phyloP scores from a whole-genome alignment of 2,329 filamentous ascomycete genomes.

The Cladophialophora yegresii region DNA sequence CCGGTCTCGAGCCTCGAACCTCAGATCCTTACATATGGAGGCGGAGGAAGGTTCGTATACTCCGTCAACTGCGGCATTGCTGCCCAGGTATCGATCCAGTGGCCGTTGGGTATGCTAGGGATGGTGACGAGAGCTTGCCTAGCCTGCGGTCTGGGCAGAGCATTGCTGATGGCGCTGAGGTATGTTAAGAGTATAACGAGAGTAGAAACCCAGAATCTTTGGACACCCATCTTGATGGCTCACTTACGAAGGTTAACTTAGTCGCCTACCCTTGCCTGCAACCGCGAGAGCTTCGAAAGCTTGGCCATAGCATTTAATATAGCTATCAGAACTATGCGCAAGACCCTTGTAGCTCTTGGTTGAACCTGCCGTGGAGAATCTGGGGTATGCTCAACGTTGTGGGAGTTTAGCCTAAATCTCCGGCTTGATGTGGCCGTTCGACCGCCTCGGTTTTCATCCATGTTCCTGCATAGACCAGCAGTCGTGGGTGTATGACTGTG shows the following conservation, averaged over 20 bases:
- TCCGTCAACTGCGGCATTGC: constrained; percentile 68
- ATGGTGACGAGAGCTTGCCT: constrained; percentile 12
- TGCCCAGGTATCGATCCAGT: constrained; percentile 66
- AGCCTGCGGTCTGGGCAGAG: constrained; percentile 9
- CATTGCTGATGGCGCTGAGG: constrained; percentile 12
- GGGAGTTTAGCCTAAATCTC: constrained; percentile 14
- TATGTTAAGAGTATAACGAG: background rate
- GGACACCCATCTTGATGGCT: background rate
- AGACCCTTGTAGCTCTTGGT: background rate
- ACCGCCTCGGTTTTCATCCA: background rate
- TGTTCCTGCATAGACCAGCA: background rate
- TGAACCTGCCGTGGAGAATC: constrained; percentile 3
- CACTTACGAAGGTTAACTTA: background rate
- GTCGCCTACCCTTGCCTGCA: background rate
- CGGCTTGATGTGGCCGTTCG: background rate
- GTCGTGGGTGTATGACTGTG: background rate
- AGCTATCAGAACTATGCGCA: background rate
- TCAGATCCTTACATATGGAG: constrained; percentile 56
- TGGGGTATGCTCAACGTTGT: background rate
- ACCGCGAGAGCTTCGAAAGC: constrained; percentile 1
- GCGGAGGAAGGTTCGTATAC: constrained; percentile 61
- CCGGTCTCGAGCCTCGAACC: too few species aligned
- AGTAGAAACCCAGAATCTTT: background rate
- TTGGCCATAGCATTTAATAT: constrained; percentile 10
- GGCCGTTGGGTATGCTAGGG: constrained; percentile 37